Conservation (phyloP, 202 grass and related monocot species). For the Miscanthus sacchariflorus region DNA sequence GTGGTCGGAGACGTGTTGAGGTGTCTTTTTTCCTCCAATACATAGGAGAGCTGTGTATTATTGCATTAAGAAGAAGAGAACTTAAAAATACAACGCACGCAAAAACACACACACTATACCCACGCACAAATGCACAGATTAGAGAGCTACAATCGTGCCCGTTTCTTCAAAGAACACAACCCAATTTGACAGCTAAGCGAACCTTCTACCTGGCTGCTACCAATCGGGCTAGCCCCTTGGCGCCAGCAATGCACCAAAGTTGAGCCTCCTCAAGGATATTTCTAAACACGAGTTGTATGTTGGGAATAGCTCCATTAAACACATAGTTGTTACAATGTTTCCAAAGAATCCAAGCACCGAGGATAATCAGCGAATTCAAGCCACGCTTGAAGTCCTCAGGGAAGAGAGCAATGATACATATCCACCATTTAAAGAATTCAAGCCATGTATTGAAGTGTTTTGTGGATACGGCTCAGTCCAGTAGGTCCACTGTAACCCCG, state of each 20-base stretch:
- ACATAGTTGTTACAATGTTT: too few species aligned
- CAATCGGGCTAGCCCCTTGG: not conserved
- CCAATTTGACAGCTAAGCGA: not conserved
- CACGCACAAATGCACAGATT: not conserved
- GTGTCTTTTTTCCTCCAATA: not conserved
- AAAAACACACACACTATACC: not conserved
- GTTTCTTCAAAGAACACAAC: not conserved
- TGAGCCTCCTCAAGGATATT: not conserved
- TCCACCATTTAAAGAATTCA: not conserved
- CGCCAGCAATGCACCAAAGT: not conserved
- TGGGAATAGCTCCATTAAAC: too few species aligned
- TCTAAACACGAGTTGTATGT: too few species aligned
- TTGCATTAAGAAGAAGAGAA: not conserved
- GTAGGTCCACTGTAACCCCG: too few species aligned
- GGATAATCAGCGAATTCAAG: too few species aligned
- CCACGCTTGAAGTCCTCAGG: too few species aligned
- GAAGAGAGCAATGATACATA: not conserved
- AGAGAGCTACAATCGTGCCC: not conserved
- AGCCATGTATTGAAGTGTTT: not conserved
- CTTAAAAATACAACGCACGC: not conserved
- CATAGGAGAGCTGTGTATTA: not conserved
- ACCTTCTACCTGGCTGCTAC: not conserved
- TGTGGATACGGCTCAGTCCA: not conserved
- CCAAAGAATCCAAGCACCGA: too few species aligned
- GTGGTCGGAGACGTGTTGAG: not conserved